Conservation (phyloP, 2,329 filamentous ascomycete species). For the Biscogniauxia sp. region DNA sequence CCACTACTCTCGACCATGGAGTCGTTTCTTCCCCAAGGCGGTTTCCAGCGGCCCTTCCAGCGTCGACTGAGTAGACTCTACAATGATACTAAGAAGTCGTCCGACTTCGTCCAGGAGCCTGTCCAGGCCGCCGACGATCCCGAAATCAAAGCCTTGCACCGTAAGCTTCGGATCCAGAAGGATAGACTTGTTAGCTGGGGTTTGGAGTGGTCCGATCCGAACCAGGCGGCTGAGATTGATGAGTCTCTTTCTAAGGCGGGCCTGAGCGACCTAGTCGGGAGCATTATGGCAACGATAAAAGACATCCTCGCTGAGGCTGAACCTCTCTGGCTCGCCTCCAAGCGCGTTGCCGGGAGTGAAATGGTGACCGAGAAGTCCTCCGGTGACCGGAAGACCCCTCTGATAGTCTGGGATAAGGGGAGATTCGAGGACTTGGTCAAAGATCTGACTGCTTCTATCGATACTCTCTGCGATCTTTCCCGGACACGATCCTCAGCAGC, state of each 20-base stretch:
- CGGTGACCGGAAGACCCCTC: conserved; percentile 51
- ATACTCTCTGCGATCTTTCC: conserved; percentile 75
- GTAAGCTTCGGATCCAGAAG: conserved; percentile 77
- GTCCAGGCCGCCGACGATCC: conserved; percentile 63
- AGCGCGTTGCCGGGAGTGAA: conserved; percentile 40
- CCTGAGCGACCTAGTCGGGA: conserved; percentile 72
- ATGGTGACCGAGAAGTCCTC: conserved; percentile 37
- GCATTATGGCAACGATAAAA: conserved; percentile 77
- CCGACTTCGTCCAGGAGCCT: conserved; percentile 67
- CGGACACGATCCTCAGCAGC: conserved; percentile 55
- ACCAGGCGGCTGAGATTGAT: conserved; percentile 67
- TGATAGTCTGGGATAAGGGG: conserved; percentile 66
- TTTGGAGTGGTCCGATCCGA: conserved; percentile 75
- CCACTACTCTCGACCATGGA: conserved; percentile 40
- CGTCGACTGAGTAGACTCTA: conserved; percentile 70
- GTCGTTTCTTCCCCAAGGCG: conserved; percentile 48
- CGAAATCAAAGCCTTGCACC: conserved; percentile 69
- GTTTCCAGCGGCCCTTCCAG: conserved; percentile 57
- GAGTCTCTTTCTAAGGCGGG: conserved; percentile 70
- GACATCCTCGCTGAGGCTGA: conserved; percentile 76
- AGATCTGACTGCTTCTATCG: conserved; percentile 74
- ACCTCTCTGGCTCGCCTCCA: conserved; percentile 64
- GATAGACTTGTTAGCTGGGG: conserved; percentile 78
- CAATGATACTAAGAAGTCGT: conserved; percentile 77
- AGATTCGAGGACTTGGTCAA: conserved; percentile 72